A percentile compares a stretch with the other conserved stretches of the same genome.
These are phyloP conservation scores for Paratinospora sagittata DNA, from an alignment of 164 flowering plant species.

Conservation along the genomic window DNA sequence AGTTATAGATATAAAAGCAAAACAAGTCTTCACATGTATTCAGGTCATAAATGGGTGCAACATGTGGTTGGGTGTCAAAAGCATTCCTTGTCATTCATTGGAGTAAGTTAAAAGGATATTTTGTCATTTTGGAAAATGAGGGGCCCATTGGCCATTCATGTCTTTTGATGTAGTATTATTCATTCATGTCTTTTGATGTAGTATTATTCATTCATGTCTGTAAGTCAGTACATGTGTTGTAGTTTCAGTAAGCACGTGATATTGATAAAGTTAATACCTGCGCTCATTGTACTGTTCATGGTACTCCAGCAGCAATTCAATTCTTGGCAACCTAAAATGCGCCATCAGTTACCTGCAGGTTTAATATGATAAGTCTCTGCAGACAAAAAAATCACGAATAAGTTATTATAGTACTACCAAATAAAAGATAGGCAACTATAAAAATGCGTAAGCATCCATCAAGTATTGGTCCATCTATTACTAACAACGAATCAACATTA, in stretches of 20 bases:
- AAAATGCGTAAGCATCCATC: not conserved
- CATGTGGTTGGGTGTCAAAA: not conserved
- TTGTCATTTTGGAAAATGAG: not conserved
- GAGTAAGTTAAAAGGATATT: not conserved
- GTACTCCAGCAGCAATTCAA: not conserved
- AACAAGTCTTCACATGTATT: not conserved
- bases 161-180: not conserved
- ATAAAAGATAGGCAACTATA: not conserved
- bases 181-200: too few relatives aligned
- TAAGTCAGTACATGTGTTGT: not conserved
- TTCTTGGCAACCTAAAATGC: not conserved
- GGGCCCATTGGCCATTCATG: conserved; percentile 3
- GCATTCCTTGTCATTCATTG: not conserved
- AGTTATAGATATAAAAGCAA: too few relatives aligned
- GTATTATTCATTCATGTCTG: conserved; percentile 2
- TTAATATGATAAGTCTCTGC: not conserved
- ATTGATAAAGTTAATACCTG: not conserved
- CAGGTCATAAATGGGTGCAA: not conserved
- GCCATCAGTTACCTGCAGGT: not conserved
- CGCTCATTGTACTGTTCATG: not conserved
- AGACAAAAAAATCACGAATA: not conserved
- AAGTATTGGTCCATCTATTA: not conserved
- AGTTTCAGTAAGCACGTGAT: not conserved
- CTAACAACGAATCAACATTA: too few relatives aligned
- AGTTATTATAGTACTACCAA: not conserved